phyloP scores from a whole-genome alignment of 345 rosid genomes.

The Acer saccharum region DNA sequence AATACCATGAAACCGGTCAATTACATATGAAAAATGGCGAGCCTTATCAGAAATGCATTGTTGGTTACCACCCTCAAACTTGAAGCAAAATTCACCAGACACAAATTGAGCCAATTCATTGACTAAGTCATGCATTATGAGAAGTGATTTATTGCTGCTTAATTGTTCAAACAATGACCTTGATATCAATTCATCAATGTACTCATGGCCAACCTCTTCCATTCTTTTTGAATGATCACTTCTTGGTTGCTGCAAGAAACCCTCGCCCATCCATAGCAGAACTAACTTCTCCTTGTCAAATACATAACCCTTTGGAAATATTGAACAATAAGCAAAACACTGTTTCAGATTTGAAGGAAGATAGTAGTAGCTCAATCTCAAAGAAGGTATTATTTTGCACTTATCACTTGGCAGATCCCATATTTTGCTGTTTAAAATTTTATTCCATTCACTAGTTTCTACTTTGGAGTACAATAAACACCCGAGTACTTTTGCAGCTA shows the following conservation, averaged over 20 bases:
- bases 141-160: slow-evolving; percentile 26
- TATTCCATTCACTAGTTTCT: slow-evolving; percentile 39
- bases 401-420: slow-evolving; percentile 43
- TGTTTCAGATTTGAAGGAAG: slow-evolving; percentile 39
- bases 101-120: slow-evolving; percentile 43
- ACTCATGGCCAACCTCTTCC: slow-evolving; percentile 40
- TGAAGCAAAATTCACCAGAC: slow-evolving; percentile 40
- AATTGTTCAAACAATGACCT: slow-evolving; percentile 33
- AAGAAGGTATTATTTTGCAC: slow-evolving; percentile 32
- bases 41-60: slow-evolving; percentile 19
- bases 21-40: slow-evolving; percentile 38
- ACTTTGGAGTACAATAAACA: slow-evolving; percentile 34
- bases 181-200: slow-evolving; percentile 33
- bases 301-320: slow-evolving; percentile 39
- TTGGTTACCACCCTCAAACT: slow-evolving; percentile 29
- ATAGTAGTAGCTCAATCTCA: slow-evolving; percentile 36
- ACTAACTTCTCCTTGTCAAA: slow-evolving; percentile 36
- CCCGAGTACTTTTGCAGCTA: slow-evolving; percentile 45
- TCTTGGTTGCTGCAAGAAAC: slow-evolving; percentile 33
- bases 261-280: slow-evolving; percentile 45
- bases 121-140: slow-evolving; percentile 45
- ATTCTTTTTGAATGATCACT: slow-evolving; percentile 23
- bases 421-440: slow-evolving; percentile 35
- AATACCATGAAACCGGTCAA: slow-evolving; percentile 28
- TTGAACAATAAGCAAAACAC: slow-evolving; percentile 42